Base-by-base conservation (phyloP, 2,329 filamentous ascomycete genomes). In the Botryotinia narcissicola region DNA sequence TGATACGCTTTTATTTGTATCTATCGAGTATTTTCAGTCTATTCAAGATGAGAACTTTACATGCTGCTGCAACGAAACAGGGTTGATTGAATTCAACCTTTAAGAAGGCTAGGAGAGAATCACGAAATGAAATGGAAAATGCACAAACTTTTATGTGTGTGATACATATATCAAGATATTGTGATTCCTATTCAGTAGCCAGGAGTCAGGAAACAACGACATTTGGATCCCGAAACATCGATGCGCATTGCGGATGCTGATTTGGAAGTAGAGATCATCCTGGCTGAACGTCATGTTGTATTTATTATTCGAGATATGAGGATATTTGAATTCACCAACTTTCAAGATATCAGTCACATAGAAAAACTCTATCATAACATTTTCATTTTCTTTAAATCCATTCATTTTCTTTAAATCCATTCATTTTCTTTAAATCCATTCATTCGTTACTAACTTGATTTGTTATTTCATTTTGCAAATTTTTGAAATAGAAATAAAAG, bases 291-390 rank as follows among this genome's bases (percentile, higher is more conserved):
- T 48, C 5, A 9, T 25, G 12, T 12, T 10, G 1, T 51, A 0
- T 48, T 25, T 25, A 12, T 48, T n/a, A n/a, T n/a, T n/a, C 9
- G 22, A 48, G 8, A 12, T 0, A 25, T 25, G 22, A 10, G 4
- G 18, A 51, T 51, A 14, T 25, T 51, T 51, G 10, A 14, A 54
- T 7, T 3, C 1, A n/a, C n/a, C 7, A 46, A 46, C 18, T 46
- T 46, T 46, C 10, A 51, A 51, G 48, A 51, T 10, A 4, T n/a
- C 4, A n/a, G 1, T n/a, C 48, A 51, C 48, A n/a, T 14, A 14
- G n/a, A n/a, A 0, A 51, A 3, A n/a, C n/a, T 25, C 10, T 12
- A 46, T 22, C 7, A 22, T 4, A 9, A 1, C 0, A 1, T 48
- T 25, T 4, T 51, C 6, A 14, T 51, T 14, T 51, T 51, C 25